Percentiles rank a stretch among this genome's conserved stretches.
Conservation (phyloP, 306 rosid species). For the Comarum palustre region DNA sequence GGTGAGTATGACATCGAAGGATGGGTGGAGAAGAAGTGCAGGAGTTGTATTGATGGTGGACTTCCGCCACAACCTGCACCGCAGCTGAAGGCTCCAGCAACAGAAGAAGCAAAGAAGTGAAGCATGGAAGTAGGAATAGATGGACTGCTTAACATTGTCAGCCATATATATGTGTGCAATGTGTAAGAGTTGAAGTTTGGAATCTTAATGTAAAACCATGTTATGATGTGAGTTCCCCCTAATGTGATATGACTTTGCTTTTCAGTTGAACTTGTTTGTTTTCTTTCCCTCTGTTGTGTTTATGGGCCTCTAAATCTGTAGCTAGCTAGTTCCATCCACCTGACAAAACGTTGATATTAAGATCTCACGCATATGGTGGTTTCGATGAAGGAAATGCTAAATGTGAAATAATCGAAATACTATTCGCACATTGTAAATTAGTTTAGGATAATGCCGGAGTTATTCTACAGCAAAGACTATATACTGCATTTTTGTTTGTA, state of each 20-base stretch:
- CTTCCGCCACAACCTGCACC: slow-evolving; percentile 32
- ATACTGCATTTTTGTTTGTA: background rate
- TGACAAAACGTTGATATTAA: background rate
- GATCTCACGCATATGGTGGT: background rate
- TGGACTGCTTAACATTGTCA: background rate
- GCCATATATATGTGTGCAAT: background rate
- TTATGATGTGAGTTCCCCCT: slow-evolving; percentile 1
- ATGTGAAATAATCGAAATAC: background rate
- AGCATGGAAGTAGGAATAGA: background rate
- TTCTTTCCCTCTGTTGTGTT: background rate
- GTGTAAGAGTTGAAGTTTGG: background rate
- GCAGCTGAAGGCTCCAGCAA: slow-evolving; percentile 40
- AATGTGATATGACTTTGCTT: background rate
- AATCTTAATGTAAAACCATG: background rate
- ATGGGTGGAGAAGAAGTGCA: slow-evolving; percentile 74
- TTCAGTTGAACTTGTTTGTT: background rate
- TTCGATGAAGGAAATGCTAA: background rate
- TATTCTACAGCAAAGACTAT: no score
- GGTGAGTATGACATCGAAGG: slow-evolving; percentile 85
- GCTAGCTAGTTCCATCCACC: background rate
- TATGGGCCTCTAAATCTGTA: background rate
- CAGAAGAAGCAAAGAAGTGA: slow-evolving; percentile 47
- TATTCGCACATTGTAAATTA: background rate
- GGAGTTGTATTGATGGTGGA: slow-evolving; percentile 77
- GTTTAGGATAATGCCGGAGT: background rate